Base-by-base conservation (phyloP, 2,329 filamentous ascomycete species). In the Rhynchosporium secalis region DNA sequence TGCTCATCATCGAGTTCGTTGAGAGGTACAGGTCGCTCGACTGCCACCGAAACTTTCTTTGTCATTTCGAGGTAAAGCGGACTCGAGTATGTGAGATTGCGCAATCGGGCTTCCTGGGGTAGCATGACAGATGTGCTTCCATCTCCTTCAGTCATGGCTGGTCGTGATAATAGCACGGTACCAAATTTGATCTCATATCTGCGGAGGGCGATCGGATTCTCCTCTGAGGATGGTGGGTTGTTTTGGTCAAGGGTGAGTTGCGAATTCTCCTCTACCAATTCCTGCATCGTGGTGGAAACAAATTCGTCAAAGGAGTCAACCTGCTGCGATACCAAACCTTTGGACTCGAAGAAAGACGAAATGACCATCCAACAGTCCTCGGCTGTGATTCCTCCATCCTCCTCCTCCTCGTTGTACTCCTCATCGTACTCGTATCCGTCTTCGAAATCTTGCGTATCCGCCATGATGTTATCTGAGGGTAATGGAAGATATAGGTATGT, bases 301-400 rank as follows among this genome's bases (percentile, higher is more conserved):
- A 99, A 99, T 75, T 98, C 93, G 78, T 99, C 92, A 78, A 96
- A 99, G 0, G 96, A 99, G 76, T 98, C 94, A 66, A 98, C 88
- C 80, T 99, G 95, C 78, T 99, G 94, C 15, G 95, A 96, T 28
- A 96, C 95, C 38, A 99, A 84, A 72, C 95, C 94, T 78, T 98
- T 99, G 66, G 87, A 85, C 71, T 97, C 92, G 79, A 99, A 99
- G 81, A 97, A 98, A 9, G 95, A 90, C 61, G 91, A 92, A 75
- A 99, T 98, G 73, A 98, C 94, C 68, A 90, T 90, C 95, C 96
- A 99, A 81, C 92, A 97, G 78, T 99, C 96, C 80, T 98, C 95
- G 65, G 93, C 91, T 31, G 93, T 96, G 79, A 98, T 96, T 70
- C 81, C 81, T 64, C 83, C 79, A 65, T 87, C 85, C 65, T 89